These are phyloP conservation scores for Trypanosoma avium DNA, from an alignment of 208 protist genomes.

Conservation along the genomic window DNA sequence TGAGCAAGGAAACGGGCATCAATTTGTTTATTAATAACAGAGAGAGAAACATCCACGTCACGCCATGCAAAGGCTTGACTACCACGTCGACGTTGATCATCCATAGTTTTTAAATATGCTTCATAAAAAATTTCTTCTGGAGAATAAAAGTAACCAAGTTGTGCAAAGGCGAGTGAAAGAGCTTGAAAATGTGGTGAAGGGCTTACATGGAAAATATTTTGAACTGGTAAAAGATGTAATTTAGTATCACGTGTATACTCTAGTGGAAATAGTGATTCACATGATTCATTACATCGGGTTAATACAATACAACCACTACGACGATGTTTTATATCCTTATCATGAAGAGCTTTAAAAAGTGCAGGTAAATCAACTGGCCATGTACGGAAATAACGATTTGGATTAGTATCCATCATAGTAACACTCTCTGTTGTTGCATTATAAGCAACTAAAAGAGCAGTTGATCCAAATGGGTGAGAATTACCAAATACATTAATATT, in stretches of 20 bases:
- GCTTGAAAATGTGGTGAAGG: conserved; percentile 85
- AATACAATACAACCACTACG: conserved; percentile 60
- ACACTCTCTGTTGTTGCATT: conserved; percentile 50
- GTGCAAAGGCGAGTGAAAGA: conserved; percentile 80
- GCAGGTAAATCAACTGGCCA: conserved; percentile 64
- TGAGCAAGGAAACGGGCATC: conserved; percentile 78
- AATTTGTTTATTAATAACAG: conserved; percentile 86
- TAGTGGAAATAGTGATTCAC: conserved; percentile 31
- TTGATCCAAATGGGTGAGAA: conserved; percentile 66
- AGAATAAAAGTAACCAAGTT: conserved; percentile 84
- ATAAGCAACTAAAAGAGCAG: conserved; percentile 68
- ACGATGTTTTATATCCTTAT: conserved; percentile 59
- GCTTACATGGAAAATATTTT: conserved; percentile 85
- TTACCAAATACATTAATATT: conserved; percentile 67
- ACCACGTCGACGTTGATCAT: conserved; percentile 76
- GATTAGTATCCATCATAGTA: conserved; percentile 66
- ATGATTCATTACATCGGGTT: conserved; percentile 16
- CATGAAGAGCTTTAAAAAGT: conserved; percentile 56
- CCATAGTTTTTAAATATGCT: conserved; percentile 87
- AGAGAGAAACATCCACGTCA: conserved; percentile 86
- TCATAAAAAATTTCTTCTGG: conserved; percentile 91
- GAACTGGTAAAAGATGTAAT: conserved; percentile 70
- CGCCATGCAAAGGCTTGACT: conserved; percentile 89
- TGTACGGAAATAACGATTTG: conserved; percentile 75
- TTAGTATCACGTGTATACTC: conserved; percentile 48